Evolutionary conservation across 2,329 filamentous ascomycete genomes (phyloP), one percentile per base, ranked within the genome.

Genomic region (Colletotrichum incanum): DNA sequence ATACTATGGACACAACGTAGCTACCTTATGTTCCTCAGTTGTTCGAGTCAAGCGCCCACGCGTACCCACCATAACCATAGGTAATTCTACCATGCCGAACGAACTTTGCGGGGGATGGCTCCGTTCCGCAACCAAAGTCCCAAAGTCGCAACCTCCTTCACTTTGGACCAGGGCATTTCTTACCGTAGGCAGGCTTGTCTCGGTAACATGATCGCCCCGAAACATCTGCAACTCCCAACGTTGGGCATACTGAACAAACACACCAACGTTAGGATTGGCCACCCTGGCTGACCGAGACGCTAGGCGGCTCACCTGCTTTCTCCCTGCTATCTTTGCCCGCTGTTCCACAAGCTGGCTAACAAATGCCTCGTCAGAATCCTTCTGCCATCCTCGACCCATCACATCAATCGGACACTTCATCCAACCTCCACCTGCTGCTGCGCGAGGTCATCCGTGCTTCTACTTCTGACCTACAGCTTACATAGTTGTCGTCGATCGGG

Each of bases 291-390:
- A 63, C 43, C 52, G 58, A 50, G 37, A 28, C 20, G 37, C 58
- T 39, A 54, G 65, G 37, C 28, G 41, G 47, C 65, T 68, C 50
- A 43, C 56, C 45, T 52, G 37, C 43, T 34, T 45, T 61, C 20
- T 26, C 28, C 31, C 26, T 28, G 31, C 45, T 34, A 41, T 20
- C 31, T 41, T 11, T 50, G 31, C 45, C 47, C 26, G 23, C 20
- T 63, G 45, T 63, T 63, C 45, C 45, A 63, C 60, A 52, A 52
- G n/a, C 34, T 23, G 31, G 59, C 39, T 49, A 55, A 41, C 70
- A 71, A 69, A 64, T 72, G 47, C 45, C 52, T 65, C 65, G 45
- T 39, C 34, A 31, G 54, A 67, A 65, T 72, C 70, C 70, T 72
- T 70, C 60, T 49, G 20, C 49, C 60, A 12, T 47, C 50, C 41